Evolutionary conservation across 1,139 yeast genomes (phyloP).

Genomic region (Petasospora rhodanensis): DNA sequence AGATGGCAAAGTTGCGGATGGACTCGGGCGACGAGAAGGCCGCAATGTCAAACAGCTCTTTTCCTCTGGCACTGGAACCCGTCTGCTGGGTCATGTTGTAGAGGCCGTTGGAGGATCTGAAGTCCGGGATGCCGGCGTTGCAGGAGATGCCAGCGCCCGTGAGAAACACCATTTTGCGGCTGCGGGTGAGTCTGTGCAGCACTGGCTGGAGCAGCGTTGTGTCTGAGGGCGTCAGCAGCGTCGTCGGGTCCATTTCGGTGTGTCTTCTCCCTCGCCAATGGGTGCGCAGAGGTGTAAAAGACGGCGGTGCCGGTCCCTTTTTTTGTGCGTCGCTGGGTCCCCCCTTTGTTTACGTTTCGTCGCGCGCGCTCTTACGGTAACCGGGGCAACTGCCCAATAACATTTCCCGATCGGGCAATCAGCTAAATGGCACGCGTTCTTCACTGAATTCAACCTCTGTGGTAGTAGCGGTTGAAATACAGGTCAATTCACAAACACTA

Average conservation of each 20-base stretch:
- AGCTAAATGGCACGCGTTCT: background rate
- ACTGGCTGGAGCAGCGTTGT: too few relatives aligned
- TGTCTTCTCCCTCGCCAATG: too few relatives aligned
- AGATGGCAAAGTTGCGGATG: constrained; percentile 59
- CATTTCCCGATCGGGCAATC: constrained; percentile 4
- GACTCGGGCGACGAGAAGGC: constrained; percentile 67
- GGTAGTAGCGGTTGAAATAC: too few relatives aligned
- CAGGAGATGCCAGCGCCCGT: constrained; percentile 97
- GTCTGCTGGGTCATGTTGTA: constrained; percentile 68
- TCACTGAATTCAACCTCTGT: too few relatives aligned
- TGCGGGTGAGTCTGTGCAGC: too few relatives aligned
- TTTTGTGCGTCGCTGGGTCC: too few relatives aligned
- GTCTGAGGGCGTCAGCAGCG: too few relatives aligned
- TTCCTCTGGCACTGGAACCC: constrained; percentile 63
- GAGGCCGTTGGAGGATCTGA: constrained; percentile 78
- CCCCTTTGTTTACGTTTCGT: constrained; percentile 7
- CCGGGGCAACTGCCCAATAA: background rate
- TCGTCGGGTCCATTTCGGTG: too few relatives aligned
- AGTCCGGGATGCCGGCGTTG: constrained; percentile 95
- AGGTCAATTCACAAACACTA: too few relatives aligned
- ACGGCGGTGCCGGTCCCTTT: too few relatives aligned
- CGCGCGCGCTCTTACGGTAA: constrained; percentile 2
- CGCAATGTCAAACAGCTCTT: constrained; percentile 84
- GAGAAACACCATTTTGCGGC: constrained; percentile 51
- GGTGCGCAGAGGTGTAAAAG: too few relatives aligned